Evolutionary conservation across 805 yeast species (phyloP), one percentile per base, ranked within the genome.

Genomic region (Saccharomycopsis oosterbeekiorum): DNA sequence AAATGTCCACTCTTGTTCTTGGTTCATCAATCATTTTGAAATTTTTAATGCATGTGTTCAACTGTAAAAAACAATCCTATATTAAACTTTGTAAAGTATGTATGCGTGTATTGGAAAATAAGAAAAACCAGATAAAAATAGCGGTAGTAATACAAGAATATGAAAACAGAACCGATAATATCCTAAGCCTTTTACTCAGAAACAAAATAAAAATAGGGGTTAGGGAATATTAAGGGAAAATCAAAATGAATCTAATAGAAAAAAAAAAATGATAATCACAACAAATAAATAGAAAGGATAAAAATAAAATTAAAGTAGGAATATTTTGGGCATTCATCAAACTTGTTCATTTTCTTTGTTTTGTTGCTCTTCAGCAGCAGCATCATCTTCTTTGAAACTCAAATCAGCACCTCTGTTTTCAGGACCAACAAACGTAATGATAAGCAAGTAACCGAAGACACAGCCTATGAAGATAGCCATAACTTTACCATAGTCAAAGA

Each of bases 401-500:
- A 62, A 62, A 47, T 62, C 59, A 21, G 60, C 62, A 26, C 55
- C 57, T 26, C 51, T 55, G 53, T 73, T 74, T 70, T 84, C 88
- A 4, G 88, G 88, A 2, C 89, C 89, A n/a, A 81, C 64, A 60
- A 83, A 68, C 12, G 79, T 70, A 62, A 80, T 71, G 36, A 83
- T 58, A 24, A 83, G 66, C 58, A 82, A 70, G 67, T 76, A 82
- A 14, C 75, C 82, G 68, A 83, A 82, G 55, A 84, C 88, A 61
- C 85, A 81, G 34, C 85, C 88, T 77, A 83, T 82, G 68, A 85
- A 82, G 56, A 84, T 82, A 42, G 84, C 79, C 89, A 85, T 85
- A 58, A 84, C 88, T 67, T 79, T 80, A n/a, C 85, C 86, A 70
- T 86, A 87, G 69, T 86, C 78, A 68, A 76, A 81, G 29, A 66